phyloP scores from a whole-genome alignment of 1,284 basidiomycete genomes.

The Marasmius oreades region DNA sequence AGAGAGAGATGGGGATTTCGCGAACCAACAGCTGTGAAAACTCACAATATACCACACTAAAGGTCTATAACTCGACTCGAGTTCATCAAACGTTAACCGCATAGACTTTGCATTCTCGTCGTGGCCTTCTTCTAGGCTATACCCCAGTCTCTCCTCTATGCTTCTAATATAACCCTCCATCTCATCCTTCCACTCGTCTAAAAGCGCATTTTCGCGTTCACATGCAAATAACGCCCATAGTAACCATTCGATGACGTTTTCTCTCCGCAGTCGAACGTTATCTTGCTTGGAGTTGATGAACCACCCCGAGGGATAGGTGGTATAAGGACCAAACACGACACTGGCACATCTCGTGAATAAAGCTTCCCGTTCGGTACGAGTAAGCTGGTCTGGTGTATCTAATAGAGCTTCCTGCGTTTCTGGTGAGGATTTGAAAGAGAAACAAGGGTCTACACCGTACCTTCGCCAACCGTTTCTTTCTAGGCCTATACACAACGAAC shows the following conservation, averaged over 20 bases:
- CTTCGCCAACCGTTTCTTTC: slow-evolving; percentile 42
- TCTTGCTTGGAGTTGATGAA: slow-evolving; percentile 34
- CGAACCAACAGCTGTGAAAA: slow-evolving; percentile 13
- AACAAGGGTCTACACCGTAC: slow-evolving; percentile 27
- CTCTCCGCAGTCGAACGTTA: slow-evolving; percentile 28
- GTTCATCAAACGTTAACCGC: slow-evolving; percentile 53
- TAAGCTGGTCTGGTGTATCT: slow-evolving; percentile 36
- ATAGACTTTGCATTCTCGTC: slow-evolving; percentile 39
- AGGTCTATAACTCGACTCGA: slow-evolving; percentile 50
- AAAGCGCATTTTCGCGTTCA: slow-evolving; percentile 23
- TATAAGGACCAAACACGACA: slow-evolving; percentile 7
- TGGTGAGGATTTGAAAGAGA: background rate
- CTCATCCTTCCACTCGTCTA: slow-evolving; percentile 42
- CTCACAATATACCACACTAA: slow-evolving; percentile 60
- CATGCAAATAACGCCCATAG: slow-evolving; percentile 58
- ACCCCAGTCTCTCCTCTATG: slow-evolving; percentile 35
- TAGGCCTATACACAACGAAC: slow-evolving; percentile 44
- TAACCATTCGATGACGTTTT: slow-evolving; percentile 60
- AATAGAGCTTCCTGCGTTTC: slow-evolving; percentile 33
- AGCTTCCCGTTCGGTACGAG: slow-evolving; percentile 39
- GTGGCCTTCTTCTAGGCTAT: slow-evolving; percentile 35
- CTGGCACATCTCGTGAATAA: slow-evolving; percentile 36
- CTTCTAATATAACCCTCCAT: slow-evolving; percentile 40
- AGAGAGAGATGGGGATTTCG: no score
- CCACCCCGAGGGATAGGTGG: slow-evolving; percentile 48